Evolutionary conservation across 78 protist species (phyloP), one percentile per base, ranked within the genome.

Genomic region (Blattamonas nauphoetae): DNA sequence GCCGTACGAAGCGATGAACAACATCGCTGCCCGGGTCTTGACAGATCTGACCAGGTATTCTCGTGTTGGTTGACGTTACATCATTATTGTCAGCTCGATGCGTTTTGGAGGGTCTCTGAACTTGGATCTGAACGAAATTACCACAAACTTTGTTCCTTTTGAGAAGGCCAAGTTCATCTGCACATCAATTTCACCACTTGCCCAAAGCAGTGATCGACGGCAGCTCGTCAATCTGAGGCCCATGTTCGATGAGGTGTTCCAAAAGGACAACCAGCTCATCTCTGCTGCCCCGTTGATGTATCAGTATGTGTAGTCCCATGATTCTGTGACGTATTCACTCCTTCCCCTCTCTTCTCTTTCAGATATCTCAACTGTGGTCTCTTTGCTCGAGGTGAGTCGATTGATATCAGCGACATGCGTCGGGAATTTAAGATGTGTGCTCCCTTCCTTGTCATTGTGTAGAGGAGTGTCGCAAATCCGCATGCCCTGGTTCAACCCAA

Each of bases 91-190:
- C 79, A 2, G 87, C 2, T 1, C 87, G 82, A 3, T 2, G 35
- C 55, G 83, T 6, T 79, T 93, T 46, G 87, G 34, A 29, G 95
- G 97, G n/a, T 2, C 89, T 0, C 89, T 95, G 82, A 95, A 95
- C 87, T 81, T 93, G n/a, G 97, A 95, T 63, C 78, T 95, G 34
- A 91, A 93, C 85, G 97, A 95, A 44, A 44, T 95, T 42, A 86
- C 93, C 0, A 92, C 90, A 83, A 93, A 92, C 44, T 87, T 95
- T 36, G 95, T 95, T 3, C 97, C 97, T 1, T 94, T 71, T 78
- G 95, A 95, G 29, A 11, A 85, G 4, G 45, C 92, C 45, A 91
- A 93, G 45, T 91, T 91, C 45, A 77, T 95, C 33, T 32, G 85
- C 43, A 3, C 95, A 33, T n/a, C 91, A 6, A 44, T 93, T 45